Evolutionary conservation across 352 stramenopile species (phyloP).

Genomic region (Thalassiosira hispida): DNA sequence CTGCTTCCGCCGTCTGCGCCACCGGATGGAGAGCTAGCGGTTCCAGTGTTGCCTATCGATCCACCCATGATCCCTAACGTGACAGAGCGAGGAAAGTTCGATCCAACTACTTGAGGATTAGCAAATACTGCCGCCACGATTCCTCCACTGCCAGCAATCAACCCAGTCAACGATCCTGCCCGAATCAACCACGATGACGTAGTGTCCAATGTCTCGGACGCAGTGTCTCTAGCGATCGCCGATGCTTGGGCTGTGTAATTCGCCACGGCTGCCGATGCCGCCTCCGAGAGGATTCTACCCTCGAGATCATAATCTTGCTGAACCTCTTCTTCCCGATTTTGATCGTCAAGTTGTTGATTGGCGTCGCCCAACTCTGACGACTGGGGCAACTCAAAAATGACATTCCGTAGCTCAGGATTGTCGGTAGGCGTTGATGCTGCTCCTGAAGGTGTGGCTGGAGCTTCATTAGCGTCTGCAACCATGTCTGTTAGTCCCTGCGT

Average conservation of each 20-base stretch:
- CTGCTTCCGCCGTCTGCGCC: neutral
- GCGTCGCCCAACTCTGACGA: no score
- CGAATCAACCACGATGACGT: slow-evolving; percentile 42
- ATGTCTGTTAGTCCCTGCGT: no score
- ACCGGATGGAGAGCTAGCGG: neutral
- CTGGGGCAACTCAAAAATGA: no score
- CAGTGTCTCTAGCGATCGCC: slow-evolving; percentile 20
- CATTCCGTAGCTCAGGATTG: no score
- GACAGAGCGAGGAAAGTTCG: neutral
- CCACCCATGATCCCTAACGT: slow-evolving; percentile 20
- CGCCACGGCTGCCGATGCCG: slow-evolving; percentile 31
- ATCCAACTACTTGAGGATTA: neutral
- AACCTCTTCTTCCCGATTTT: slow-evolving; percentile 1
- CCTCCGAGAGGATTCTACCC: slow-evolving; percentile 45
- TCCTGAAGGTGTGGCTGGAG: no score
- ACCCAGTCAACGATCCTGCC: slow-evolving; percentile 32
- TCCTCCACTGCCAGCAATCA: slow-evolving; percentile 39
- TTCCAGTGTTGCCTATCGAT: neutral
- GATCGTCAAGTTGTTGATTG: slow-evolving; percentile 7
- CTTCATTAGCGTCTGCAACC: no score
- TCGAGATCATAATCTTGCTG: slow-evolving; percentile 50
- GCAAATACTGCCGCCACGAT: slow-evolving; percentile 30
- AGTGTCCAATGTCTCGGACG: slow-evolving; percentile 22
- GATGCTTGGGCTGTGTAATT: slow-evolving; percentile 47
- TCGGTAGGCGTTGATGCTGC: no score